These are phyloP conservation scores for Polytolypa hystricis DNA, from an alignment of 2,329 filamentous ascomycete species.

Conservation along the genomic window DNA sequence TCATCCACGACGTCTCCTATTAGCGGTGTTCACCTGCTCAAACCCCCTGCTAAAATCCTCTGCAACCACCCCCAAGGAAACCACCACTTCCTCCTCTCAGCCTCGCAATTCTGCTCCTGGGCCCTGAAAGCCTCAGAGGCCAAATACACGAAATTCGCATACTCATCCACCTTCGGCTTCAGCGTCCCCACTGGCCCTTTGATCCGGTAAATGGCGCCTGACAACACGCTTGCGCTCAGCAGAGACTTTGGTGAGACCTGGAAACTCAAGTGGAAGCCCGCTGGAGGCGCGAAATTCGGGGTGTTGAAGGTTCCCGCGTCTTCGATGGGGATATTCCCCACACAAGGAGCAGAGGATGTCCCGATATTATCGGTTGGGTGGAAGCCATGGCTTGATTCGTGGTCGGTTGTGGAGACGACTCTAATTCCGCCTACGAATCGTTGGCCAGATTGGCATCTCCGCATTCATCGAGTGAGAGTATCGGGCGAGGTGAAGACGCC, in stretches of 20 bases:
- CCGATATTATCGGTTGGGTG: not conserved
- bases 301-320: not conserved
- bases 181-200: conserved; percentile 30
- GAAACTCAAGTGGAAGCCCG: conserved; percentile 27
- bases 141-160: conserved; percentile 40
- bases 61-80: conserved; percentile 23
- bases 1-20: not conserved
- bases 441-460: conserved; percentile 31
- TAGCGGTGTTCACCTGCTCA: conserved; percentile 7
- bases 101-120: conserved; percentile 30
- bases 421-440: conserved; percentile 24
- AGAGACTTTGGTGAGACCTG: conserved; percentile 30
- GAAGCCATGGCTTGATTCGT: not conserved
- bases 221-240: conserved; percentile 29
- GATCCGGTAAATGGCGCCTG: conserved; percentile 31
- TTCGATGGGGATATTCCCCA: no score
- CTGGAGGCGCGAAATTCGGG: conserved; percentile 1
- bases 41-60: conserved; percentile 35
- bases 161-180: conserved; percentile 40
- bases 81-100: conserved; percentile 36
- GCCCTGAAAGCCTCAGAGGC: conserved; percentile 32
- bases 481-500: not conserved
- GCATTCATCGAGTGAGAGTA: conserved; percentile 23
- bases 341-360: not conserved
- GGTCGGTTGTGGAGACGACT: conserved; percentile 20